Evolutionary conservation across 352 stramenopile genomes (phyloP).

Genomic region (Phytophthora kernoviae): DNA sequence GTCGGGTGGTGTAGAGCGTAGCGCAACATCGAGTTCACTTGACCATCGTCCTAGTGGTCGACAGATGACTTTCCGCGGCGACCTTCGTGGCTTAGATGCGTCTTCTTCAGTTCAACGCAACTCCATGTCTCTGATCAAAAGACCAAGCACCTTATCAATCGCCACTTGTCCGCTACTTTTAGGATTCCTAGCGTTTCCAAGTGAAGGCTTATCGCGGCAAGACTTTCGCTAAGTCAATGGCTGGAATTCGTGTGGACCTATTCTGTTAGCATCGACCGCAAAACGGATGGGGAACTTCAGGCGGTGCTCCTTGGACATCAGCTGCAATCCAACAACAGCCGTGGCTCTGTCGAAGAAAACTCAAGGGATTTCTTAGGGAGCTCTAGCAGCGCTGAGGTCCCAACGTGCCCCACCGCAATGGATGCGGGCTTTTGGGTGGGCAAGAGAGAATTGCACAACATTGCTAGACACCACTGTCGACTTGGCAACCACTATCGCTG

Average conservation of each 20-base stretch:
- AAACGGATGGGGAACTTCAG: conserved; percentile 26
- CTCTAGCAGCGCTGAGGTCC: neutral
- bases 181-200: conserved; percentile 30
- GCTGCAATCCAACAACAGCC: conserved; percentile 1
- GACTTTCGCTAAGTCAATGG: conserved; percentile 35
- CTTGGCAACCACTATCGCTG: neutral
- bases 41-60: conserved; percentile 11
- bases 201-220: conserved; percentile 10
- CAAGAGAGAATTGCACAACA: neutral
- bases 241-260: conserved; percentile 43
- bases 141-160: neutral
- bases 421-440: conserved; percentile 29
- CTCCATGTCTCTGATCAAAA: conserved; percentile 6
- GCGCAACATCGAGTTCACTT: neutral
- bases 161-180: conserved; percentile 1
- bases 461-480: conserved; percentile 4
- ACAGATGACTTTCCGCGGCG: conserved; percentile 18
- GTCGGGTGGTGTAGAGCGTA: neutral
- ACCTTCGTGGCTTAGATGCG: conserved; percentile 1
- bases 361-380: conserved; percentile 7
- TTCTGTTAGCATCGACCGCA: conserved; percentile 13
- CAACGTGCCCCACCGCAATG: conserved; percentile 6
- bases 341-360: conserved; percentile 14
- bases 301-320: conserved; percentile 17
- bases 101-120: neutral